Base-by-base conservation (phyloP, 495 filamentous ascomycete species). In the Xylaria longipes region DNA sequence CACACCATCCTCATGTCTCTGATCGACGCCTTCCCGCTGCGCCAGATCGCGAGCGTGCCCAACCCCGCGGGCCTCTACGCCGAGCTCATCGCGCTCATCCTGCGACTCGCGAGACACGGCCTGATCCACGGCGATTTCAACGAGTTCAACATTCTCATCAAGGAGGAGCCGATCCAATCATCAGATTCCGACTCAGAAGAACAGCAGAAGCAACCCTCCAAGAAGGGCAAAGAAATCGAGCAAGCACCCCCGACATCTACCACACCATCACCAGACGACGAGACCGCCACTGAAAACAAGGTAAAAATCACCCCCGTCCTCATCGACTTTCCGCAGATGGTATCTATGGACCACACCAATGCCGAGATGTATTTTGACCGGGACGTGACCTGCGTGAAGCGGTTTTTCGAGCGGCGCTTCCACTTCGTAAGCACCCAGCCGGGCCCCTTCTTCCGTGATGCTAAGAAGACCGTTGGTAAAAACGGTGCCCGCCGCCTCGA, bases 81-180 rank as follows among this genome's bases (percentile, higher is more conserved):
- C 45, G 92, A 97, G 65, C 84, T 99, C 65, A 97, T 99, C 80
- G 87, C 90, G 65, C 89, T 97, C 71, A 93, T 98, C 71, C 79
- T 99, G 54, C 85, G 89, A 62, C 87, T 99, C 31, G 96, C 96
- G n/a, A 86, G 87, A 37, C 90, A 92, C 75, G 97, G 96, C 9
- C 83, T 99, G 68, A 98, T 99, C 66, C 96, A 99, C 80, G 97
- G 96, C 73, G 96, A 99, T 79, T 98, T 97, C 84, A 99, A 99
- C 83, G 97, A 98, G 83, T 99, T 99, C 85, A 99, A 99, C 77
- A 93, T 99, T 70, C 85, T 99, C 25, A 90, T 98, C 80, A 90
- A 94, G 73, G 94, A 97, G 75, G 86, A 89, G 41, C 52, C 64
- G 2, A n/a, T 63, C 52, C 25, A 66, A 37, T 3, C 39, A 20